Conservation (phyloP, 352 stramenopile genomes). For the Pythium sukuiense region DNA sequence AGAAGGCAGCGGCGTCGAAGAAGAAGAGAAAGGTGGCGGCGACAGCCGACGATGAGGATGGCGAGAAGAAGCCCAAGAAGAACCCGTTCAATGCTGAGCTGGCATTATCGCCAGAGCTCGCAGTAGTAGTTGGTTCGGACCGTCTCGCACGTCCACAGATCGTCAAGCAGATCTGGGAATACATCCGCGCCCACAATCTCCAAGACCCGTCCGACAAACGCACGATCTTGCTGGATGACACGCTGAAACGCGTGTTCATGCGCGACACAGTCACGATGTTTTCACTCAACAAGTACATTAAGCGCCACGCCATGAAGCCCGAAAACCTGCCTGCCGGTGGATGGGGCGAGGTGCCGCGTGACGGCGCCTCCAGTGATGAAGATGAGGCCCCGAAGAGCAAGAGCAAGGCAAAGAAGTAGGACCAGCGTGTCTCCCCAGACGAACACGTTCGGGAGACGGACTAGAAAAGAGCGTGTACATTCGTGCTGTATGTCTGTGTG, state of each 20-base stretch:
- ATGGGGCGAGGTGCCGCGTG: slow-evolving; percentile 69
- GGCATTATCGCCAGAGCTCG: slow-evolving; percentile 74
- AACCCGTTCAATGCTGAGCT: slow-evolving; percentile 82
- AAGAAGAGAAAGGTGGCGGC: slow-evolving; percentile 55
- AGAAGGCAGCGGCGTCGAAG: slow-evolving; percentile 46
- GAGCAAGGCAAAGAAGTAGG: slow-evolving; percentile 32
- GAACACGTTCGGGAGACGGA: neutral
- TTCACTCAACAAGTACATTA: slow-evolving; percentile 90
- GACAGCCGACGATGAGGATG: slow-evolving; percentile 38
- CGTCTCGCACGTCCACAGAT: slow-evolving; percentile 90
- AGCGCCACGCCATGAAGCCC: slow-evolving; percentile 78
- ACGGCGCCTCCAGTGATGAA: slow-evolving; percentile 80
- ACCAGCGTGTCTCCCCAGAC: neutral
- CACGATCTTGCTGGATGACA: slow-evolving; percentile 91
- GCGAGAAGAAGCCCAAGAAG: slow-evolving; percentile 53
- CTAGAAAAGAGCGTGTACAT: slow-evolving; percentile 11
- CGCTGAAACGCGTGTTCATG: slow-evolving; percentile 81
- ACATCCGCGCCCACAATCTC: slow-evolving; percentile 94
- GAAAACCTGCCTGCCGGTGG: slow-evolving; percentile 62
- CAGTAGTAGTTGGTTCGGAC: slow-evolving; percentile 74
- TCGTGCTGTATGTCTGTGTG: slow-evolving; percentile 22
- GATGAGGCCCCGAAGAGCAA: slow-evolving; percentile 38
- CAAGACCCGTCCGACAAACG: slow-evolving; percentile 95
- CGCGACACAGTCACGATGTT: slow-evolving; percentile 88
- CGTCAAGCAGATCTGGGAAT: slow-evolving; percentile 95